Base-by-base conservation (phyloP, 208 protist species). In the Wallacemonas sp. region DNA sequence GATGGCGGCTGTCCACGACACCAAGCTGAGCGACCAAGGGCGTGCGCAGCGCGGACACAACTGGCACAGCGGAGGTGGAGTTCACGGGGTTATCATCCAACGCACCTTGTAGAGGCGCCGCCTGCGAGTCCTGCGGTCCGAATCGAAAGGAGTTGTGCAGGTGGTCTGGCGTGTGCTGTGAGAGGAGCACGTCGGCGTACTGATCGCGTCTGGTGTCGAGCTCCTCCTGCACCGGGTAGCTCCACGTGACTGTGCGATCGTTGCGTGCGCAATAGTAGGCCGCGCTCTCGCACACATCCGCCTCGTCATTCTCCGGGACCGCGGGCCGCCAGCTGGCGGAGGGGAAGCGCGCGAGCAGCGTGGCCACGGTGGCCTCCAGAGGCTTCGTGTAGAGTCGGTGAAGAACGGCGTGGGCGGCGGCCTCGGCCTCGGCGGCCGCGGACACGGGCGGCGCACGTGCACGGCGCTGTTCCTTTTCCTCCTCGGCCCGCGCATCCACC, bases 311-410 rank as follows among this genome's bases (percentile, higher is more conserved):
- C 16, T 25, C 20, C 7, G n/a, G 3, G 20, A 4, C 52, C 5
- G 11, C 29, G n/a, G 26, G 4, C 11, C n/a, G 4, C 29, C 29
- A 10, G 52, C 3, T 8, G 52, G 5, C 12, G 5, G 52, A 20
- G 10, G 52, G 52, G 14, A 59, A 12, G 31, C 52, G 52, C 20
- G 52, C 14, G 11, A 64, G 57, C n/a, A 46, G 42, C 18, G 42
- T 7, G 18, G 57, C 57, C 23, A 64, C 57, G 22, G 20, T 36
- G 22, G 10, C 20, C 42, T 64, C 57, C 38, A 64, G 12, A 0
- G 57, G 33, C 18, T 31, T 28, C 57, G 57, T 64, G 57, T 49
- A 64, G 23, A 64, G 42, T 8, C 42, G 38, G 8, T 38, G n/a
- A 3, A 64, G 57, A 3, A 64, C 57, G 18, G 3, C 25, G n/a